Evolutionary conservation across 352 stramenopile species (phyloP).

Genomic region (Phytophthora crassamura): DNA sequence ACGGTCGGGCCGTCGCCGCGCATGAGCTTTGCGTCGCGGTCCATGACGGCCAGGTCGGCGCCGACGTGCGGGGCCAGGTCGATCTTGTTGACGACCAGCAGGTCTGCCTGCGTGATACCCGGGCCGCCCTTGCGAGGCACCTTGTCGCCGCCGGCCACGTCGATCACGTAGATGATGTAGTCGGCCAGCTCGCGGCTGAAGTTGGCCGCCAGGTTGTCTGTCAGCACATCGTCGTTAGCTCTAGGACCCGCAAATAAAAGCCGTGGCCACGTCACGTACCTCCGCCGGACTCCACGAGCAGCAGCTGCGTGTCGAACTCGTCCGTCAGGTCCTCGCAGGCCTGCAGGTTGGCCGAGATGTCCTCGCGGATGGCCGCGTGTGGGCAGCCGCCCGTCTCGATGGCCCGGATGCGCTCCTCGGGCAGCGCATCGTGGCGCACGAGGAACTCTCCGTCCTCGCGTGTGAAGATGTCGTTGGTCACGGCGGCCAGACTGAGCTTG

Average conservation of each 20-base stretch:
- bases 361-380: conserved; percentile 97
- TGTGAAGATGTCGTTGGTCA: conserved; percentile 99
- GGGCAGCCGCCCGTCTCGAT: conserved; percentile 99
- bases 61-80: conserved; percentile 96
- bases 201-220: conserved; percentile 98
- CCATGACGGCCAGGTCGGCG: conserved; percentile 95
- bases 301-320: conserved; percentile 83
- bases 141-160: conserved; percentile 98
- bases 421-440: conserved; percentile 92
- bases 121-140: conserved; percentile 97
- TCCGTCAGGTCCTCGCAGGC: conserved; percentile 96
- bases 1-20: conserved; percentile 93
- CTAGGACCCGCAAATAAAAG: too few species aligned
- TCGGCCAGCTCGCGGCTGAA: conserved; percentile 98
- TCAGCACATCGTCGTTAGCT: not conserved
- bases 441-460: conserved; percentile 99
- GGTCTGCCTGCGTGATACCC: conserved; percentile 97
- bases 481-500: conserved; percentile 79
- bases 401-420: conserved; percentile 91
- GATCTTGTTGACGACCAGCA: conserved; percentile 99
- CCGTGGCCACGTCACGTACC: conserved; percentile 37
- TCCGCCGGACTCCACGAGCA: conserved; percentile 92
- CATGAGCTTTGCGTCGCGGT: conserved; percentile 96
- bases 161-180: conserved; percentile 99
- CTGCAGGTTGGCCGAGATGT: conserved; percentile 97